Evolutionary conservation across 2,329 filamentous ascomycete genomes (phyloP).

Genomic region (Aspergillus bombycis): DNA sequence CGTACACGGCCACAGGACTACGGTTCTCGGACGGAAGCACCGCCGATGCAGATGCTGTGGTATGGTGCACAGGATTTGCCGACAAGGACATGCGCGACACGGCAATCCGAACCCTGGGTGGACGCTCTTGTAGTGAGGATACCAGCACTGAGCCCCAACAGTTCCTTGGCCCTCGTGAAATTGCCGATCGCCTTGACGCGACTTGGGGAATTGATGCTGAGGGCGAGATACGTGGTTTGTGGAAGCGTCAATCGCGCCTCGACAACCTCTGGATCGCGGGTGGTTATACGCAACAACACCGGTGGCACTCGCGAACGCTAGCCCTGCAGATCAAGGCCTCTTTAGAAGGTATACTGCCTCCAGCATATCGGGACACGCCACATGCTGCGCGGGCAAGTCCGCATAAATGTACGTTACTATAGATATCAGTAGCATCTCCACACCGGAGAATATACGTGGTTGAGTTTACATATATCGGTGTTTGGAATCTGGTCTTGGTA

Average conservation of each 20-base stretch:
- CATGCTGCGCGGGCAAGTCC: not conserved
- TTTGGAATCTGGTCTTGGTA: not conserved
- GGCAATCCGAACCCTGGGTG: constrained; percentile 34
- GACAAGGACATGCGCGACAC: constrained; percentile 35
- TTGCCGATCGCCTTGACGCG: constrained; percentile 44
- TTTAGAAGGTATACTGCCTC: constrained; percentile 35
- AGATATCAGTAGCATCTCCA: not conserved
- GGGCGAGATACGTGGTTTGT: constrained; percentile 48
- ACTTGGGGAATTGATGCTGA: constrained; percentile 49
- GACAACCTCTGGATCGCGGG: constrained; percentile 50
- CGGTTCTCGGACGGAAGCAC: constrained; percentile 38
- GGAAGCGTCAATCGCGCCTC: constrained; percentile 34
- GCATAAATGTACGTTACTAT: not conserved
- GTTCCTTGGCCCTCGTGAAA: constrained; percentile 32
- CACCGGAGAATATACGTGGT: not conserved
- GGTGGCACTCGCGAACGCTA: constrained; percentile 47
- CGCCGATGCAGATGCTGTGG: constrained; percentile 41
- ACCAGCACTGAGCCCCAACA: not conserved
- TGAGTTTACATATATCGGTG: too few species aligned
- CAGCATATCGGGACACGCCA: constrained; percentile 32
- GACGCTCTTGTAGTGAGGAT: not conserved
- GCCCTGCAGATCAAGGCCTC: constrained; percentile 51
- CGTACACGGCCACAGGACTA: constrained; percentile 37
- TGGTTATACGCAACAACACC: constrained; percentile 46
- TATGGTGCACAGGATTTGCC: constrained; percentile 49